Conservation (phyloP, 345 rosid species). For the Brassica carinata region DNA sequence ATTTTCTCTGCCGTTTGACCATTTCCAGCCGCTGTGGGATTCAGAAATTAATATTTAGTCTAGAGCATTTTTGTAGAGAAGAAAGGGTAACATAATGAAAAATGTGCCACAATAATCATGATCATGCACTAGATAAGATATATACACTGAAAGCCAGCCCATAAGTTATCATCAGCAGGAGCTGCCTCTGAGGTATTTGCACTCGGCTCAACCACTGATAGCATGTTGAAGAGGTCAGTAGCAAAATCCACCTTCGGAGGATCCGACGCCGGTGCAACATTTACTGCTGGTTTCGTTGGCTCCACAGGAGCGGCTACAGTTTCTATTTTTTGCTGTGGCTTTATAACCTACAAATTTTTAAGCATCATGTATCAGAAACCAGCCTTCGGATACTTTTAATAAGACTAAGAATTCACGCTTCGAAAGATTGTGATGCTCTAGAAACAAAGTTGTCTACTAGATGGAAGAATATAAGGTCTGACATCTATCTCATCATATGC, state of each 20-base stretch:
- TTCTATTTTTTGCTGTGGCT: slow-evolving; percentile 57
- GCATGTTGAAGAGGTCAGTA: slow-evolving; percentile 85
- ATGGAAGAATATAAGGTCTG: not conserved
- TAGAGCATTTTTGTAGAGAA: slow-evolving; percentile 25
- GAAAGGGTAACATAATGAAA: slow-evolving; percentile 4
- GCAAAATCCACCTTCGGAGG: slow-evolving; percentile 77
- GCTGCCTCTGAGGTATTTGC: slow-evolving; percentile 64
- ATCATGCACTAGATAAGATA: slow-evolving; percentile 16
- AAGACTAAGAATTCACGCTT: not conserved
- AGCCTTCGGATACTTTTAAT: not conserved
- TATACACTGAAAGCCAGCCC: slow-evolving; percentile 98
- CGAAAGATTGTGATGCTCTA: not conserved
- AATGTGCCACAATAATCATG: not conserved
- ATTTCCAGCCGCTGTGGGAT: slow-evolving; percentile 62
- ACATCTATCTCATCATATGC: slow-evolving; percentile 1
- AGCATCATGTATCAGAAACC: slow-evolving; percentile 20
- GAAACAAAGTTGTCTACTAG: not conserved
- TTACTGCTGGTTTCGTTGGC: slow-evolving; percentile 43
- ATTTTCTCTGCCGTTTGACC: slow-evolving; percentile 51
- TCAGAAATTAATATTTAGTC: slow-evolving; percentile 1
- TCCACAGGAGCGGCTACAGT: slow-evolving; percentile 48
- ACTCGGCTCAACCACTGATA: slow-evolving; percentile 70
- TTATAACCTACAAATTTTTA: slow-evolving; percentile 51
- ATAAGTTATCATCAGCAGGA: slow-evolving; percentile 68
- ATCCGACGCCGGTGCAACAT: slow-evolving; percentile 45